A percentile compares a stretch with the other conserved stretches of the same genome.
phyloP scores from a whole-genome alignment of 805 yeast species.

The Schwanniomyces pseudopolymorphus region DNA sequence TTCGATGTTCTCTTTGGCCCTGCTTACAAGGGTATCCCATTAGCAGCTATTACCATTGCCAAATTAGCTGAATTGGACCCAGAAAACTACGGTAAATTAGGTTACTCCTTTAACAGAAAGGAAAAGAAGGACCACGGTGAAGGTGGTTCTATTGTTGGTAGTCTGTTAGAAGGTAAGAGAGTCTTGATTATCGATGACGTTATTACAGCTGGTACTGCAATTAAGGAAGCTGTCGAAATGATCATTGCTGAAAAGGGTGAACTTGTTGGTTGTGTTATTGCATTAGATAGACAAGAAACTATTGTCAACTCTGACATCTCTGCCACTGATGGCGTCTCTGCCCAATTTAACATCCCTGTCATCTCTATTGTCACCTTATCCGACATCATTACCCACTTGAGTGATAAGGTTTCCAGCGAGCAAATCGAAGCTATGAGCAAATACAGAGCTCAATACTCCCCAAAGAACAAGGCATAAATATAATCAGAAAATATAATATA shows the following conservation, averaged over 20 bases:
- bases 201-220: constrained; percentile 98
- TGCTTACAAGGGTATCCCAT: constrained; percentile 96
- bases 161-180: constrained; percentile 64
- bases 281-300: constrained; percentile 94
- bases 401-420: constrained; percentile 53
- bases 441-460: constrained; percentile 54
- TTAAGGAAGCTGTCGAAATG: constrained; percentile 86
- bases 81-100: constrained; percentile 67
- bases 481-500: background rate
- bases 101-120: constrained; percentile 94
- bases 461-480: constrained; percentile 19
- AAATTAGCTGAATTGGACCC: constrained; percentile 90
- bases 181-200: constrained; percentile 93
- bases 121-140: constrained; percentile 98
- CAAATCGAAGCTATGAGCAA: constrained; percentile 58
- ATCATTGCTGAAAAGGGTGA: constrained; percentile 67
- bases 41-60: constrained; percentile 90
- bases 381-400: constrained; percentile 68
- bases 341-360: constrained; percentile 78
- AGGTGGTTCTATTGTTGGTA: constrained; percentile 94
- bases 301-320: constrained; percentile 63
- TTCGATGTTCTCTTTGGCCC: constrained; percentile 95
- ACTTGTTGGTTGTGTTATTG: constrained; percentile 83
- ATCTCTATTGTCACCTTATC: constrained; percentile 72
- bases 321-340: constrained; percentile 79